These are phyloP conservation scores for Aspergillus nanangensis DNA, from an alignment of 495 filamentous ascomycete genomes.

Conservation along the genomic window DNA sequence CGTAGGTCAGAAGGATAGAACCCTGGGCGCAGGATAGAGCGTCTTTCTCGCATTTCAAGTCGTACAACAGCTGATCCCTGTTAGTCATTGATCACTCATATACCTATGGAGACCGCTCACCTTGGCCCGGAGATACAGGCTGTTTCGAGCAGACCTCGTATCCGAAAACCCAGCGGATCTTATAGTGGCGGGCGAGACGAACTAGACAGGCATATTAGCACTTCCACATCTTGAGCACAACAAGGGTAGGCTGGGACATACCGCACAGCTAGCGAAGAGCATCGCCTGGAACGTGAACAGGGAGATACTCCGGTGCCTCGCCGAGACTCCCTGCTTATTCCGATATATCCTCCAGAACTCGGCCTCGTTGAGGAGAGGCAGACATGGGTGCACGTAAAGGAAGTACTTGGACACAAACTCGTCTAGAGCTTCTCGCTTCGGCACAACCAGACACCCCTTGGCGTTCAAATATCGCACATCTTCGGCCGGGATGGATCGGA, in stretches of 20 bases:
- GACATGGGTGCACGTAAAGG: slow-evolving; percentile 7
- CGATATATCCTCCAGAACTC: slow-evolving; percentile 6
- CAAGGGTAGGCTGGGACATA: too few species aligned
- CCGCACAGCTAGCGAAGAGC: slow-evolving; percentile 3
- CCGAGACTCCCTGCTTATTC: not conserved
- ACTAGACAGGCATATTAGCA: too few species aligned
- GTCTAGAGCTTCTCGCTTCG: not conserved
- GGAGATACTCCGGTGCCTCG: not conserved
- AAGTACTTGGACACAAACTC: slow-evolving; percentile 6
- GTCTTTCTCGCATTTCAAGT: slow-evolving; percentile 3
- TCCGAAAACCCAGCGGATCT: slow-evolving; percentile 1
- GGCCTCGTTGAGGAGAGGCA: slow-evolving; percentile 4
- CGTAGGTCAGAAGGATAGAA: slow-evolving; percentile 1
- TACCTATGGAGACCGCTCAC: too few species aligned
- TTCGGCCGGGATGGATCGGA: not conserved
- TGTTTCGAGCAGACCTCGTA: slow-evolving; percentile 1
- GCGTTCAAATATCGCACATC: slow-evolving; percentile 1
- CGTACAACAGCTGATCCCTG: slow-evolving; percentile 4
- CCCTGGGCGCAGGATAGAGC: slow-evolving; percentile 1
- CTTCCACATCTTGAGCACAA: too few species aligned
- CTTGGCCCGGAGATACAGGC: slow-evolving; percentile 1
- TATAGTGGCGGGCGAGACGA: slow-evolving; percentile 1
- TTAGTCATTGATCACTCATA: too few species aligned
- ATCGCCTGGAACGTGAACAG: slow-evolving; percentile 6
- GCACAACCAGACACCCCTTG: slow-evolving; percentile 1